These are phyloP conservation scores for Yamadazyma scolyti DNA, from an alignment of 805 yeast species.

Conservation along the genomic window DNA sequence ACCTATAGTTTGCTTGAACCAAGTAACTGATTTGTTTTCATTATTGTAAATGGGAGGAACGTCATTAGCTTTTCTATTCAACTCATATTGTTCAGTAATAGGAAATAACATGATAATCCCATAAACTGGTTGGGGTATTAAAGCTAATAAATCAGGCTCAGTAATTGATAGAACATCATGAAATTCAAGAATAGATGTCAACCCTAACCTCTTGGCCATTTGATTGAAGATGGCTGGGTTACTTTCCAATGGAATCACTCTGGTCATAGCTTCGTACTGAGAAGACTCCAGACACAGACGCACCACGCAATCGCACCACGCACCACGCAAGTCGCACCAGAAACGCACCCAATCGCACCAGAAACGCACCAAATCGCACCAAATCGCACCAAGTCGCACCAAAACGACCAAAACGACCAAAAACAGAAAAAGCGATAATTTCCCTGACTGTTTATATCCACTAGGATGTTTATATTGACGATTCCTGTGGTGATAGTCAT, in stretches of 20 bases:
- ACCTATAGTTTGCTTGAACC: conserved; percentile 82
- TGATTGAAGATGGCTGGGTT: conserved; percentile 80
- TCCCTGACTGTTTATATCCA: too few species aligned
- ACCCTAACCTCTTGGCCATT: conserved; percentile 66
- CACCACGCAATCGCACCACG: too few species aligned
- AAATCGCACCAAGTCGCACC: too few species aligned
- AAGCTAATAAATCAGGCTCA: conserved; percentile 75
- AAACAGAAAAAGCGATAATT: too few species aligned
- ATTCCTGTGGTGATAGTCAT: too few species aligned
- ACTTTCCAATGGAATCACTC: conserved; percentile 83
- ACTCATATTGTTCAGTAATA: conserved; percentile 58
- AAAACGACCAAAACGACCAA: too few species aligned
- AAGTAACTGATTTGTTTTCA: conserved; percentile 41
- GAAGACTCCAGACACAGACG: too few species aligned
- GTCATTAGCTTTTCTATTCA: conserved; percentile 42
- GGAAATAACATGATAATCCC: conserved; percentile 85
- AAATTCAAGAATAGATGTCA: conserved; percentile 56
- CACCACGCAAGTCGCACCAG: too few species aligned
- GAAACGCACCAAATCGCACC: too few species aligned
- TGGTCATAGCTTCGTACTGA: conserved; percentile 5
- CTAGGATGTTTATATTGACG: too few species aligned
- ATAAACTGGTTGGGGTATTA: conserved; percentile 76
- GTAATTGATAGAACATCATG: conserved; percentile 82
- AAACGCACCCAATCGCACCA: too few species aligned
- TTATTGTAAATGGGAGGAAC: conserved; percentile 14